These are phyloP conservation scores for Geotrichum citri-aurantii DNA, from an alignment of 1,139 yeast species.

Conservation along the genomic window DNA sequence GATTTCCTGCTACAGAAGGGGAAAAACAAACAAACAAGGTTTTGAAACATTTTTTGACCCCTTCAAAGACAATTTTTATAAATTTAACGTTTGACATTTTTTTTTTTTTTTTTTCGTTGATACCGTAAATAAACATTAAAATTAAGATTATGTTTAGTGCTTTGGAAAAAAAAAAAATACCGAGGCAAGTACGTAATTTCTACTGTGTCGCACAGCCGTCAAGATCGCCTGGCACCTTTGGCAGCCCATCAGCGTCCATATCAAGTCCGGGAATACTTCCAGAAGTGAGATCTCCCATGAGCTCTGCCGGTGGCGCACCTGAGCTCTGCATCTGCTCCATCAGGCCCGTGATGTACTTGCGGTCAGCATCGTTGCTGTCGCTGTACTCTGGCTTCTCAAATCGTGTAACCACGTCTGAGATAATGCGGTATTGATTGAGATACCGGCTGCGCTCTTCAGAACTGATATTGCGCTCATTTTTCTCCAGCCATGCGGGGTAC, in stretches of 20 bases:
- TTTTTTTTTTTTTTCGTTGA: background rate
- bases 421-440: constrained; percentile 34
- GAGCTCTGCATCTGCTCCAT: constrained; percentile 53
- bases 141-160: background rate
- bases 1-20: too few relatives aligned
- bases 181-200: background rate
- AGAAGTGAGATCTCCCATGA: constrained; percentile 60
- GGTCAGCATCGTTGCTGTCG: constrained; percentile 47
- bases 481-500: constrained; percentile 53
- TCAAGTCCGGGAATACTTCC: constrained; percentile 52
- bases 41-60: background rate
- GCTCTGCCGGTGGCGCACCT: constrained; percentile 84
- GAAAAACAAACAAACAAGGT: too few relatives aligned
- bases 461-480: constrained; percentile 39
- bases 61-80: background rate
- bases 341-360: constrained; percentile 50
- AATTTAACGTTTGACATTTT: background rate
- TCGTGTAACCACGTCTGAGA: constrained; percentile 46
- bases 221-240: constrained; percentile 12
- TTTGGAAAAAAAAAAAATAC: too few relatives aligned
- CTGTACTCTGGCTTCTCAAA: constrained; percentile 54
- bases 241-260: constrained; percentile 18
- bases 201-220: constrained; percentile 16
- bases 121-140: background rate
- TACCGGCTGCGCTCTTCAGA: constrained; percentile 34